Evolutionary conservation across 2,329 filamentous ascomycete genomes (phyloP).

Genomic region (Aspergillus sp.): DNA sequence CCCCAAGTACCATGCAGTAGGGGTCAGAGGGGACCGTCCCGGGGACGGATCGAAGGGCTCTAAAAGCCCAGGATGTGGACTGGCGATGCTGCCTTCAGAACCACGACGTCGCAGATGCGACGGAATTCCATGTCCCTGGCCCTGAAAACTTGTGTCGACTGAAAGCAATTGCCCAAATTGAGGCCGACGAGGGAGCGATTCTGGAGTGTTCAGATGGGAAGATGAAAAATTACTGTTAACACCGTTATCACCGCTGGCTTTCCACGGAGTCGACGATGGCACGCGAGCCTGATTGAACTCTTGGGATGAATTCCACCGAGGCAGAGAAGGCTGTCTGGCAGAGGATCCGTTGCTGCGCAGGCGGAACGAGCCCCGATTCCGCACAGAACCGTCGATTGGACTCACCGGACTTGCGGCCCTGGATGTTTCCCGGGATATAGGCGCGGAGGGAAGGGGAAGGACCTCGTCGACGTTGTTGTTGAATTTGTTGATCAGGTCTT

Average conservation of each 20-base stretch:
- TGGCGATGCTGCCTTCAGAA: constrained; percentile 68
- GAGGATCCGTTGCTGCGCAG: constrained; percentile 20
- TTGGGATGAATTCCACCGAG: constrained; percentile 18
- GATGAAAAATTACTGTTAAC: constrained; percentile 2
- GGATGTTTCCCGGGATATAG: constrained; percentile 34
- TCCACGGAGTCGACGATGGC: background rate
- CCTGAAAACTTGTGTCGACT: constrained; percentile 53
- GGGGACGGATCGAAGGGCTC: constrained; percentile 38
- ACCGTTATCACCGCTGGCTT: constrained; percentile 8
- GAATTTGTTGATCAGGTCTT: constrained; percentile 76
- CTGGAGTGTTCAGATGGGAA: constrained; percentile 15
- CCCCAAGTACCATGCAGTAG: constrained; percentile 64
- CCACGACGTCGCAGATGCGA: constrained; percentile 57
- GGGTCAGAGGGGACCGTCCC: constrained; percentile 61
- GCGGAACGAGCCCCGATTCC: constrained; percentile 28
- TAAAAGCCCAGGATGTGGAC: constrained; percentile 45
- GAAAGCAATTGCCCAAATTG: constrained; percentile 74
- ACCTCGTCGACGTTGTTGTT: constrained; percentile 60
- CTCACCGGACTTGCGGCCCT: constrained; percentile 36
- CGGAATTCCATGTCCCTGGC: constrained; percentile 60
- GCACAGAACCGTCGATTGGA: constrained; percentile 25
- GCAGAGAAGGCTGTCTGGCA: constrained; percentile 10
- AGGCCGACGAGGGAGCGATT: constrained; percentile 50
- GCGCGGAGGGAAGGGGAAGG: constrained; percentile 40
- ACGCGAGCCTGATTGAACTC: background rate